A percentile compares a stretch with the other conserved stretches of the same genome.
Conservation (phyloP, 495 filamentous ascomycete genomes). For the Jackrogersella multiformis region DNA sequence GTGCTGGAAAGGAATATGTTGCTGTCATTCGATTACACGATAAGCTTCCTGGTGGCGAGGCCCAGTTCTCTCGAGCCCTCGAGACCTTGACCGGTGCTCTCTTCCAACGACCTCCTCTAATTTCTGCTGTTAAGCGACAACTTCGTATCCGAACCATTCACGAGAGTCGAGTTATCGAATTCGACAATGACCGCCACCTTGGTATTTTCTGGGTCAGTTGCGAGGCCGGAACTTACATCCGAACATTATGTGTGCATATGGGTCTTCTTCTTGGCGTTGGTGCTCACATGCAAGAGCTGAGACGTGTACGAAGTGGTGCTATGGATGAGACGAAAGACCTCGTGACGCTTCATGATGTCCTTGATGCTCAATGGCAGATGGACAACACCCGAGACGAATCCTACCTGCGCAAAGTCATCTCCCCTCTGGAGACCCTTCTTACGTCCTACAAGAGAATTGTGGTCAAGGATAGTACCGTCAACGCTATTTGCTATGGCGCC, state of each 20-base stretch:
- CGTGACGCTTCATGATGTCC: conserved; percentile 93
- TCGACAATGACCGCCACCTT: conserved; percentile 96
- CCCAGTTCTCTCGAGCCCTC: conserved; percentile 86
- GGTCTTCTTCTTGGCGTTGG: conserved; percentile 92
- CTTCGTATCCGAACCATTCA: conserved; percentile 96
- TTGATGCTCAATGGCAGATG: conserved; percentile 92
- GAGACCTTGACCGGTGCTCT: conserved; percentile 95
- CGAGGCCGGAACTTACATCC: conserved; percentile 97
- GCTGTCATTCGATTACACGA: conserved; percentile 82
- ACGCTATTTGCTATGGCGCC: conserved; percentile 96
- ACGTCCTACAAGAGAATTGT: conserved; percentile 93
- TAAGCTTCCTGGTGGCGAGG: conserved; percentile 87
- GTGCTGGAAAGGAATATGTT: conserved; percentile 82
- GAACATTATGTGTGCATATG: conserved; percentile 96
- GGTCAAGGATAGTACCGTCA: conserved; percentile 90
- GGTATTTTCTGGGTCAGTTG: conserved; percentile 99
- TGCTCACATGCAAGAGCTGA: conserved; percentile 98
- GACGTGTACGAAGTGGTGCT: conserved; percentile 90
- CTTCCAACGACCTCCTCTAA: conserved; percentile 96
- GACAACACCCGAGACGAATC: conserved; percentile 92
- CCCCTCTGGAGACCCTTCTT: conserved; percentile 89
- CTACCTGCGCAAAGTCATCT: conserved; percentile 86
- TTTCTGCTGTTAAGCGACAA: conserved; percentile 98
- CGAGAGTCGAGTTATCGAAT: conserved; percentile 93
- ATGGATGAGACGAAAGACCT: conserved; percentile 89